These are phyloP conservation scores for Rhizopogon roseolus DNA, from an alignment of 768 basidiomycete species.

Conservation along the genomic window DNA sequence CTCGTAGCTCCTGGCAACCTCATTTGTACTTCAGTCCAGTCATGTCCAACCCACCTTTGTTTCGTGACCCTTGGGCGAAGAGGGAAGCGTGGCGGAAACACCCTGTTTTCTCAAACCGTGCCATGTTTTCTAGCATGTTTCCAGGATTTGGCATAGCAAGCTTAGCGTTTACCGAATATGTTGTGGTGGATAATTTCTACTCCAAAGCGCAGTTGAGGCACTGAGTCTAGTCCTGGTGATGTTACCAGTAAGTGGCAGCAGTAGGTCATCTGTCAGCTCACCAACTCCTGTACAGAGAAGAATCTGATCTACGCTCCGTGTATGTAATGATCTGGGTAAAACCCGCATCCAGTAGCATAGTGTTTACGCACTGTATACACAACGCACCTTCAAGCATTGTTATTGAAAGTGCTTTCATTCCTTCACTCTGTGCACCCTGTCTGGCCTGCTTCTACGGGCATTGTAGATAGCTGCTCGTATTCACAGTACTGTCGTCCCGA, in stretches of 20 bases:
- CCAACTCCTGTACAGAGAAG: background rate
- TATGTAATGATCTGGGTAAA: background rate
- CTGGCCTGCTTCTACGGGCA: no score
- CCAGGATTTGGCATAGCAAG: slow-evolving; percentile 94
- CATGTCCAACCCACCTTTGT: slow-evolving; percentile 69
- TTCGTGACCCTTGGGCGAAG: slow-evolving; percentile 93
- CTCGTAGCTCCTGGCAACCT: background rate
- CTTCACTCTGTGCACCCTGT: background rate
- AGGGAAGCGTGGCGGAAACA: slow-evolving; percentile 89
- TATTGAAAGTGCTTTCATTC: background rate
- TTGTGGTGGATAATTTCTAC: slow-evolving; percentile 75
- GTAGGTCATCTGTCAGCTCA: background rate
- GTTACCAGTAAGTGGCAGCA: background rate
- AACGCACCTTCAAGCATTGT: background rate
- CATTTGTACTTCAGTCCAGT: background rate
- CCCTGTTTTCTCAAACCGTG: slow-evolving; percentile 80
- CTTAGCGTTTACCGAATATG: slow-evolving; percentile 89
- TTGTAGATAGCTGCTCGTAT: no score
- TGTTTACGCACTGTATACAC: background rate
- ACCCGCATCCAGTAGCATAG: background rate
- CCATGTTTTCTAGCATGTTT: slow-evolving; percentile 88
- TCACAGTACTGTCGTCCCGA: no score
- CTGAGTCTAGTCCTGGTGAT: background rate
- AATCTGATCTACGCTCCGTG: no score
- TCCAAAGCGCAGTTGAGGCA: slow-evolving; percentile 29